Conservation (phyloP, 2,329 filamentous ascomycete species). For the Ophiostoma tasmaniense region DNA sequence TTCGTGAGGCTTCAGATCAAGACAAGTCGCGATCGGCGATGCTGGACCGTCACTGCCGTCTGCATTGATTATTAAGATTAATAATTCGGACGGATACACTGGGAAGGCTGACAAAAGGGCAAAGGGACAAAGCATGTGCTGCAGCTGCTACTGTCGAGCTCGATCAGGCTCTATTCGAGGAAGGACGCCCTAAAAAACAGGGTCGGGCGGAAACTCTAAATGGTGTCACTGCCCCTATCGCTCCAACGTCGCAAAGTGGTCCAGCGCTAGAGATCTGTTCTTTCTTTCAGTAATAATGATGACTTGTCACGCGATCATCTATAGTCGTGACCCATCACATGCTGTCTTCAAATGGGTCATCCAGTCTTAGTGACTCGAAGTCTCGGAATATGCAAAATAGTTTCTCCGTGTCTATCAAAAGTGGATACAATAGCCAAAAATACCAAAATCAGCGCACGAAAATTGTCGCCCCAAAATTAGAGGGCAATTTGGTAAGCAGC, state of each 20-base stretch:
- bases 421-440: neutral
- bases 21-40: too few relatives aligned
- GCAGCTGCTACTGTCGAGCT: too few relatives aligned
- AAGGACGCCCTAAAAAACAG: neutral
- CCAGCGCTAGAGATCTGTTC: neutral
- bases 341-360: too few relatives aligned
- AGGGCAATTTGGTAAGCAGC: conserved; percentile 9
- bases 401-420: conserved; percentile 12
- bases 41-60: conserved; percentile 5
- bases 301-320: neutral
- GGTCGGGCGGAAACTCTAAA: neutral
- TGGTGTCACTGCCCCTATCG: neutral
- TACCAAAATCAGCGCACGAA: conserved; percentile 16
- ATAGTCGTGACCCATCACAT: neutral
- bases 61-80: neutral
- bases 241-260: too few relatives aligned
- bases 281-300: neutral
- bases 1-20: too few relatives aligned
- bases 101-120: neutral
- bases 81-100: neutral
- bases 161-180: too few relatives aligned
- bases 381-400: too few relatives aligned
- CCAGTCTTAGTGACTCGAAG: too few relatives aligned
- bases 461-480: conserved; percentile 7
- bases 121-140: neutral